Evolutionary conservation across 2,329 filamentous ascomycete genomes (phyloP).

Genomic region (Cladosporium oxysporum): DNA sequence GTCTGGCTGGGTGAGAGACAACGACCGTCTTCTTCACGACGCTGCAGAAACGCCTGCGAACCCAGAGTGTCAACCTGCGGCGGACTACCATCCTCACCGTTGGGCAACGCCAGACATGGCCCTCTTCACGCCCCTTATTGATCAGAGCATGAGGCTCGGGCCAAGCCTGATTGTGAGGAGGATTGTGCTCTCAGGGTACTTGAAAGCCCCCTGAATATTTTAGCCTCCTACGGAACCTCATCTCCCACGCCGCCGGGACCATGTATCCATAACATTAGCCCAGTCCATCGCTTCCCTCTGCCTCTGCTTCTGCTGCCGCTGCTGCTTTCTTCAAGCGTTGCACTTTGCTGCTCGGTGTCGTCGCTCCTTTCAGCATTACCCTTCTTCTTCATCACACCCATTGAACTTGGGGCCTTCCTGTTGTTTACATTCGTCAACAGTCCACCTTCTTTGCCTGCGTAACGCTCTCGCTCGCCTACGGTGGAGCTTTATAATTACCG

Average conservation of each 20-base stretch:
- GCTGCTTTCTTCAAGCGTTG: conserved; percentile 30
- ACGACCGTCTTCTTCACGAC: conserved; percentile 14
- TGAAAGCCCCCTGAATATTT: conserved; percentile 19
- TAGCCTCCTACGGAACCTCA: conserved; percentile 21
- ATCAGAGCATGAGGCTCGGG: conserved; percentile 2
- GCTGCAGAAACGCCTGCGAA: conserved; percentile 15
- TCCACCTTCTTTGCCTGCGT: conserved; percentile 18
- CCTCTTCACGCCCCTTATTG: conserved; percentile 10
- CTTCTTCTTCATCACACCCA: conserved; percentile 25
- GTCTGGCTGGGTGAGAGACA: conserved; percentile 7
- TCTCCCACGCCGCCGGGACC: conserved; percentile 26
- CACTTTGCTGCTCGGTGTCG: conserved; percentile 26
- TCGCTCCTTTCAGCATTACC: conserved; percentile 29
- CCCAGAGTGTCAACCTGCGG: neutral
- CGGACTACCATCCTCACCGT: conserved; percentile 4
- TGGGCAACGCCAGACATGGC: conserved; percentile 14
- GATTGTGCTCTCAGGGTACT: conserved; percentile 16
- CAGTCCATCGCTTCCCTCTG: conserved; percentile 20
- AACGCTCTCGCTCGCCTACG: conserved; percentile 22
- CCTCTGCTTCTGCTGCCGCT: conserved; percentile 24
- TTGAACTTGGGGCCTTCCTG: conserved; percentile 22
- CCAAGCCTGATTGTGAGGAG: conserved; percentile 14
- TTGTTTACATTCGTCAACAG: conserved; percentile 23
- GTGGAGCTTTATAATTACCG: conserved; percentile 20
- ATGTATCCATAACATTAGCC: conserved; percentile 30